Evolutionary conservation across 2,329 filamentous ascomycete species (phyloP).

Genomic region (Monosporascus sp.): DNA sequence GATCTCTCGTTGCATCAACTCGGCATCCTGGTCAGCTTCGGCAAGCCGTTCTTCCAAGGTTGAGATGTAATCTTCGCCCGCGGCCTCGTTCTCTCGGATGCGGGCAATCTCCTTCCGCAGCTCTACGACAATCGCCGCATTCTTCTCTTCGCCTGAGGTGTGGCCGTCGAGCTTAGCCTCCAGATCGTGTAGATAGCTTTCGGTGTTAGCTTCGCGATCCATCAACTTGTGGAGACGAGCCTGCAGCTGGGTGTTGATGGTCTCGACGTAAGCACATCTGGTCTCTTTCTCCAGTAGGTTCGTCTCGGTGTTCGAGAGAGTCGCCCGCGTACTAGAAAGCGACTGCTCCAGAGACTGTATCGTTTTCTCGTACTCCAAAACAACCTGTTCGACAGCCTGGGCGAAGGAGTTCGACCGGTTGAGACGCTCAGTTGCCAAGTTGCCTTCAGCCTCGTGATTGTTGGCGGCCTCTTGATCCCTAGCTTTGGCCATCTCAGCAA

Average conservation of each 20-base stretch:
- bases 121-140: constrained; percentile 76
- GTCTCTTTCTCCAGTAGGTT: constrained; percentile 87
- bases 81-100: constrained; percentile 81
- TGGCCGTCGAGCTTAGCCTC: constrained; percentile 88
- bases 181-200: constrained; percentile 87
- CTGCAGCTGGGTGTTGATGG: constrained; percentile 85
- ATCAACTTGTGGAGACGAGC: constrained; percentile 85
- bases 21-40: constrained; percentile 91
- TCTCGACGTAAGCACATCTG: constrained; percentile 88
- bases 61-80: constrained; percentile 94
- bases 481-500: constrained; percentile 86
- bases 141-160: constrained; percentile 88
- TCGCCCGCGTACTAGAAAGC: constrained; percentile 79
- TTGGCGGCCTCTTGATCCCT: constrained; percentile 63
- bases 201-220: constrained; percentile 86
- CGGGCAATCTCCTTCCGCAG: constrained; percentile 87
- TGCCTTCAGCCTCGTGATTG: constrained; percentile 54
- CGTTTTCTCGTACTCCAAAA: constrained; percentile 97
- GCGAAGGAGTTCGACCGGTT: constrained; percentile 96
- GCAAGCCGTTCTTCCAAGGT: constrained; percentile 92
- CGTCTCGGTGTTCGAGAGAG: constrained; percentile 79
- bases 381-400: constrained; percentile 90
- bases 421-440: constrained; percentile 73
- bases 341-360: constrained; percentile 92
- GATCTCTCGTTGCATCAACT: constrained; percentile 95